Base-by-base conservation (phyloP, 805 yeast genomes). In the Suhomyces pyralidae region DNA sequence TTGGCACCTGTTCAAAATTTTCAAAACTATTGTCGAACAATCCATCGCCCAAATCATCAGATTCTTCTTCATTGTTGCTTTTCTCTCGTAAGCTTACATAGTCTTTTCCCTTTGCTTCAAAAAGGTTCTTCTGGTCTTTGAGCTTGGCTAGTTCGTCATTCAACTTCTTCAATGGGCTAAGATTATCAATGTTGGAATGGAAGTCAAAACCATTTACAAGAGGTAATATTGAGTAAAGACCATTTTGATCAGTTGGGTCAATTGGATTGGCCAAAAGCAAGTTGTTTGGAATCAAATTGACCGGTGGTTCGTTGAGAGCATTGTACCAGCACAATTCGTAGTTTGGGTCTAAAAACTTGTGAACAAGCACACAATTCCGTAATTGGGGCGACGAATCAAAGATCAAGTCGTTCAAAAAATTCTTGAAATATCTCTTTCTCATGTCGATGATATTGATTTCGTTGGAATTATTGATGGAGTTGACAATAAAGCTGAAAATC, bases 181-280 rank as follows among this genome's bases (percentile, higher is more conserved):
- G 58, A 52, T 67, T 70, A 50, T 70, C 76, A 5, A 61, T 57
- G 38, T 58, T 49, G 15, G 70, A 61, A 52, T 58, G 61, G 51
- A 70, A 66, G 26, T 72, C 76, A 51, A 69, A 72, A 7, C 77
- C 76, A 48, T 68, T 64, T 4, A 75, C 68, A 25, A 70, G 60
- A 1, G 85, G 85, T 15, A 82, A 58, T 45, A 79, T 74, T 8
- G 78, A 61, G 51, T 81, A 77, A 48, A 81, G 73, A 2, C 85
- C 84, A 60, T 80, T 81, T 36, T 80, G 84, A 49, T 74, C 77
- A 0, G 79, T 71, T 3, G 86, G 83, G 54, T 79, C 65, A 34
- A 74, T 60, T 1, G 84, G 82, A 30, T 81, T 80, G 3, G 81
- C 77, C 15, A 81, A 65, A 19, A 81, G 61, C 36, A 79, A 63